phyloP scores from a whole-genome alignment of 768 basidiomycete species.

The Auriscalpium vulgare region DNA sequence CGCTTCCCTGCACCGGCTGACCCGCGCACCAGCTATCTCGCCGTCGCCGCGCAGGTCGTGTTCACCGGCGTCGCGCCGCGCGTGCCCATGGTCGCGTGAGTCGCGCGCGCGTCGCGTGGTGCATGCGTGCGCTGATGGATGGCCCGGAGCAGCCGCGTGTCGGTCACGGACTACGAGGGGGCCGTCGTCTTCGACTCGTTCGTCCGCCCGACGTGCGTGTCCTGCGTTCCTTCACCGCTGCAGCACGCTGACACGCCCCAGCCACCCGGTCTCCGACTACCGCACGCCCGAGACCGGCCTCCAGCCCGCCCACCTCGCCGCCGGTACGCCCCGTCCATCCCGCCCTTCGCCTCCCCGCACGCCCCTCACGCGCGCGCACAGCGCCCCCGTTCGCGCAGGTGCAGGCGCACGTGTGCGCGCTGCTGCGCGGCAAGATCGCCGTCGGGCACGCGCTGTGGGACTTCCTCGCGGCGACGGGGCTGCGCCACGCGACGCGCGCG shows the following conservation, averaged over 20 bases:
- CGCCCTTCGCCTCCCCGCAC: neutral
- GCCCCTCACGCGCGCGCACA: no score
- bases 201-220: slow-evolving; percentile 42
- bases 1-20: no score
- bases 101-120: slow-evolving; percentile 3
- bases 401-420: slow-evolving; percentile 33
- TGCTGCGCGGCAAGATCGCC: slow-evolving; percentile 40
- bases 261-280: slow-evolving; percentile 41
- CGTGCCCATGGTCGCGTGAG: slow-evolving; percentile 48
- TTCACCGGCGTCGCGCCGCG: slow-evolving; percentile 31
- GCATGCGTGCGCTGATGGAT: neutral
- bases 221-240: neutral
- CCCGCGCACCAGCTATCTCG: slow-evolving; percentile 31
- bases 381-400: slow-evolving; percentile 44
- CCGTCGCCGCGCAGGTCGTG: slow-evolving; percentile 38
- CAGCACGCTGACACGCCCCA: slow-evolving; percentile 14
- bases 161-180: slow-evolving; percentile 42
- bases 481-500: slow-evolving; percentile 42
- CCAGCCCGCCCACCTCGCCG: slow-evolving; percentile 28
- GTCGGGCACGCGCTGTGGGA: slow-evolving; percentile 52
- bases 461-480: slow-evolving; percentile 44
- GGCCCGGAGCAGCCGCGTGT: slow-evolving; percentile 39
- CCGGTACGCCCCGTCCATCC: slow-evolving; percentile 24
- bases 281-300: slow-evolving; percentile 40
- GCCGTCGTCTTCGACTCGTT: slow-evolving; percentile 37